phyloP scores from a whole-genome alignment of 2,329 filamentous ascomycete genomes.

The Aureobasidium zeae region DNA sequence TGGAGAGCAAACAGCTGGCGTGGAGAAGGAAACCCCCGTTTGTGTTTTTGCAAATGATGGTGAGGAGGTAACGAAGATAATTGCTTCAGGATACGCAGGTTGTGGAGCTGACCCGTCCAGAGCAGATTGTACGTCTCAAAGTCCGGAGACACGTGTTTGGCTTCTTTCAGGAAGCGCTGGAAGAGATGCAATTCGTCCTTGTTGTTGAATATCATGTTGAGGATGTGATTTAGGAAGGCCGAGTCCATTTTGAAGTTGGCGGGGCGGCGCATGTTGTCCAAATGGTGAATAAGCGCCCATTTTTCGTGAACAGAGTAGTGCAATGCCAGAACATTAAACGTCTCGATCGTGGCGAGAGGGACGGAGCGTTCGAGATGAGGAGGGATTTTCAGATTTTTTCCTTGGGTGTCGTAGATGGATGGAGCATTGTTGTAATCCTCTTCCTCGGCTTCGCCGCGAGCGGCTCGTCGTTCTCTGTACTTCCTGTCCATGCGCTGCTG shows the following conservation, averaged over 20 bases:
- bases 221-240: conserved; percentile 71
- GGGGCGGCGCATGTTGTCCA: conserved; percentile 54
- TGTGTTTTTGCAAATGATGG: no score
- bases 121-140: conserved; percentile 17
- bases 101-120: conserved; percentile 15
- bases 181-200: conserved; percentile 10
- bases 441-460: background rate
- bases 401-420: conserved; percentile 2
- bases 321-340: conserved; percentile 64
- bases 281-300: conserved; percentile 46
- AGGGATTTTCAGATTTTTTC: conserved; percentile 26
- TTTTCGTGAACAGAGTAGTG: conserved; percentile 58
- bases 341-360: conserved; percentile 62
- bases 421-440: no score
- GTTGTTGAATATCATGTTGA: conserved; percentile 36
- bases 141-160: conserved; percentile 13
- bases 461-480: conserved; percentile 29
- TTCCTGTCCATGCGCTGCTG: conserved; percentile 56
- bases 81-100: background rate
- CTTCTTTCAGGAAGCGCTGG: conserved; percentile 12
- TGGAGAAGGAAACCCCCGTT: conserved; percentile 10
- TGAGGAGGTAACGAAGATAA: no score
- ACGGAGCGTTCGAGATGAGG: conserved; percentile 26
- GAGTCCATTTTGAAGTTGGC: conserved; percentile 59
- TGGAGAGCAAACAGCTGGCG: conserved; percentile 16